Evolutionary conservation across 805 yeast species (phyloP), one percentile per base, ranked within the genome.

Genomic region (Kazachstania taianensis): DNA sequence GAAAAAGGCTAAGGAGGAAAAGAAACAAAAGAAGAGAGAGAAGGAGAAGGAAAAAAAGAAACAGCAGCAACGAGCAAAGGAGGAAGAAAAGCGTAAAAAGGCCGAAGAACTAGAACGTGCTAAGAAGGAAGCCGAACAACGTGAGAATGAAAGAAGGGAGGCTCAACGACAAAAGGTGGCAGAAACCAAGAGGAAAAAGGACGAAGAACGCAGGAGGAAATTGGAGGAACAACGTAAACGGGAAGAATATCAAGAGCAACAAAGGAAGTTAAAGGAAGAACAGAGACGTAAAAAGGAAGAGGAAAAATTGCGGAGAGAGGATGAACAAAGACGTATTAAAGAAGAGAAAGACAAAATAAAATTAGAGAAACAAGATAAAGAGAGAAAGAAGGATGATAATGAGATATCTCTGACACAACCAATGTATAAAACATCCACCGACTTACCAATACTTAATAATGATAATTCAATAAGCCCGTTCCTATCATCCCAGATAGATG

Each of bases 41-140:
- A 78, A 77, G 56, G 75, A 75, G 29, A 76, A 73, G 48, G 86
- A 80, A 49, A 78, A 77, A 66, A 79, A 78, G 50, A 66, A 75
- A 26, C 62, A 69, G 25, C 75, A 69, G 36, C 82, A 78, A 46
- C 57, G 65, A 18, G 79, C 78, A 0, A 74, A 72, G 41, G 83
- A 76, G 48, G 81, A 75, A 43, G 82, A 74, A 46, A 62, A 66
- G 33, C 65, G 63, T 38, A 67, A 62, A 46, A 73, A 70, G 41
- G 80, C 75, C 45, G 75, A 69, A 35, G 76, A 73, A 38, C 62
- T 59, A 38, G 77, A 71, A 44, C 74, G 73, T 42, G 67, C 71
- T 4, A 49, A 47, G 32, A 49, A 46, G 33, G 57, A 55, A 58
- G 69, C 51, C 50, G 65, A 44, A 58, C 59, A 48, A 59, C 65